phyloP scores from a whole-genome alignment of 2,329 filamentous ascomycete genomes.

The Alternaria postmessia region DNA sequence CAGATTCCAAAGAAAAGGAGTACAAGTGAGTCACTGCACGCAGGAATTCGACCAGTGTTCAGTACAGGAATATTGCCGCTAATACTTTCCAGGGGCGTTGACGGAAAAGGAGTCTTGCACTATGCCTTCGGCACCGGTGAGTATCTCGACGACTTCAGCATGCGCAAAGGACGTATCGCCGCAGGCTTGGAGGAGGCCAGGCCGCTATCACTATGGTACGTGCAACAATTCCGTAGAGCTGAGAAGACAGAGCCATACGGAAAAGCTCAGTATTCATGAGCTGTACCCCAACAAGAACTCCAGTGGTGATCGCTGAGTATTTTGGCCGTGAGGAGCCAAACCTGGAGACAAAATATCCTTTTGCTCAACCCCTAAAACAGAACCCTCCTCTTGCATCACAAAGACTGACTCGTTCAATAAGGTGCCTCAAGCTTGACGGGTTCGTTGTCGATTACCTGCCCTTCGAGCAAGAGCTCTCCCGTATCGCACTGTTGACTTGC shows the following conservation, averaged over 20 bases:
- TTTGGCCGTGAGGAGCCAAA: not conserved
- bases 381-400: not conserved
- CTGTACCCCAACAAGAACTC: not conserved
- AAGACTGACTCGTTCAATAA: slow-evolving; percentile 2
- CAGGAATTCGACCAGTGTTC: not conserved
- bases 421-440: slow-evolving; percentile 41
- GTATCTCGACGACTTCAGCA: slow-evolving; percentile 44
- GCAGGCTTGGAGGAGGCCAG: slow-evolving; percentile 30
- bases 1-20: slow-evolving; percentile 21
- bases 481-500: slow-evolving; percentile 33
- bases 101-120: slow-evolving; percentile 42
- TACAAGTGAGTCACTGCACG: slow-evolving; percentile 30
- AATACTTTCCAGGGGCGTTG: slow-evolving; percentile 29
- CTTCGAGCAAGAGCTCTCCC: slow-evolving; percentile 38
- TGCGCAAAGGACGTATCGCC: slow-evolving; percentile 43
- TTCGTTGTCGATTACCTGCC: slow-evolving; percentile 46
- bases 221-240: not conserved
- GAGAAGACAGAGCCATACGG: not conserved
- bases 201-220: slow-evolving; percentile 33
- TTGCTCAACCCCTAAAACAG: not conserved
- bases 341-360: not conserved
- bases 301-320: not conserved
- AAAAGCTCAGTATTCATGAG: not conserved
- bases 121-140: slow-evolving; percentile 41
- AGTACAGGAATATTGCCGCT: not conserved